phyloP scores from a whole-genome alignment of 805 yeast genomes.

The Kodamaea fukazawae region DNA sequence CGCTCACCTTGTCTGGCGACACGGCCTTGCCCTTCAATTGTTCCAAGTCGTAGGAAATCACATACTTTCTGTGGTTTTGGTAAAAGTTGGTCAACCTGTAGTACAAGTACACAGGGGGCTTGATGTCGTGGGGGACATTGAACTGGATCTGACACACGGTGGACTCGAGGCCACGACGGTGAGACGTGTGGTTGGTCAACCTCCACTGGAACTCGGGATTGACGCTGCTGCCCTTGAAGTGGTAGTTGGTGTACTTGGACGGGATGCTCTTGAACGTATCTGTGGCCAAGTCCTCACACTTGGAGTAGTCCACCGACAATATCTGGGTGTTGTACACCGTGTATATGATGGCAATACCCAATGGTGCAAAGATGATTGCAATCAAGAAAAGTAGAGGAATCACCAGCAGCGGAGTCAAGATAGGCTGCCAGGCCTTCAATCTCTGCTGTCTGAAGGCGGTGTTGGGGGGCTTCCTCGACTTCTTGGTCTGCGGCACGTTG shows the following conservation, averaged over 20 bases:
- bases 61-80: conserved; percentile 94
- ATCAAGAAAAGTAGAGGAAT: conserved; percentile 75
- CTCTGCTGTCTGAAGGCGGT: conserved; percentile 80
- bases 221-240: conserved; percentile 51
- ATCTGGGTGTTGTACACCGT: conserved; percentile 81
- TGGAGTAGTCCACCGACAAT: conserved; percentile 69
- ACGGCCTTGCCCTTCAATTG: conserved; percentile 81
- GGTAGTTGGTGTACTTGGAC: conserved; percentile 51
- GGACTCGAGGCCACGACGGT: conserved; percentile 29
- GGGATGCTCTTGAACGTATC: conserved; percentile 53
- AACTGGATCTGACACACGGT: conserved; percentile 66
- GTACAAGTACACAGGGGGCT: conserved; percentile 71
- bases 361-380: conserved; percentile 81
- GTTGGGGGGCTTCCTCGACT: conserved; percentile 47
- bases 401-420: conserved; percentile 87
- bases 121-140: conserved; percentile 65
- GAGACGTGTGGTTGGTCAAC: conserved; percentile 32
- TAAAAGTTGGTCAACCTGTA: conserved; percentile 86
- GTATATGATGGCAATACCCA: conserved; percentile 80
- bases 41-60: conserved; percentile 72
- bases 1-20: conserved; percentile 44
- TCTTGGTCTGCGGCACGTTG: conserved; percentile 14
- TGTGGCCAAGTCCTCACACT: conserved; percentile 50
- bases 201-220: conserved; percentile 65
- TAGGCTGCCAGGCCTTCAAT: conserved; percentile 77